Evolutionary conservation across 2,329 filamentous ascomycete species (phyloP).

Genomic region (Emmonsiellopsis sp.): DNA sequence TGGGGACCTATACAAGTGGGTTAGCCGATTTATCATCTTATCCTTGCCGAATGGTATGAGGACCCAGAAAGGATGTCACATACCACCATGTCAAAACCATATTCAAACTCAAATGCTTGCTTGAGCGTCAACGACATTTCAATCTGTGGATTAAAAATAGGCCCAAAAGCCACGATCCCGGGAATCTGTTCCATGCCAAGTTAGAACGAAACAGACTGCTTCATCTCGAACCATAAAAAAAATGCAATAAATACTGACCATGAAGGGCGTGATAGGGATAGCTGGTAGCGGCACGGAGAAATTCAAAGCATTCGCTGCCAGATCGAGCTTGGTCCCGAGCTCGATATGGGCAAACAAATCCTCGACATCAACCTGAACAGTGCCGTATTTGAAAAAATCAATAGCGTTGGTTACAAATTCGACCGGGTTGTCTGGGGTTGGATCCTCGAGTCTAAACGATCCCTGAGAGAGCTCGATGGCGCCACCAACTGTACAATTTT

Average conservation of each 20-base stretch:
- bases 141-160: conserved; percentile 11
- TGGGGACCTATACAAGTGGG: conserved; percentile 9
- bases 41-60: neutral
- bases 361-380: conserved; percentile 11
- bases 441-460: conserved; percentile 11
- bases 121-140: conserved; percentile 6
- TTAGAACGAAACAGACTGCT: neutral
- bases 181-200: conserved; percentile 10
- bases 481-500: conserved; percentile 13
- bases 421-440: neutral
- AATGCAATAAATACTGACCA: conserved; percentile 7
- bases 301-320: conserved; percentile 6
- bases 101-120: conserved; percentile 12
- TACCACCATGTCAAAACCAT: conserved; percentile 15
- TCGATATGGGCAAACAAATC: conserved; percentile 14
- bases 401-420: conserved; percentile 7
- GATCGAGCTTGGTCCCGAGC: conserved; percentile 11
- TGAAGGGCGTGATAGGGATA: conserved; percentile 15
- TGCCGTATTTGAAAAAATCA: conserved; percentile 13
- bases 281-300: conserved; percentile 13
- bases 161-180: conserved; percentile 13
- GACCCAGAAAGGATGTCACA: neutral
- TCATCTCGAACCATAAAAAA: neutral
- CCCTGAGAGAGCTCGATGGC: conserved; percentile 12
- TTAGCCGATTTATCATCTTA: neutral